These are phyloP conservation scores for Silene uniflora DNA, from an alignment of 148 eudicot genomes.

Conservation along the genomic window DNA sequence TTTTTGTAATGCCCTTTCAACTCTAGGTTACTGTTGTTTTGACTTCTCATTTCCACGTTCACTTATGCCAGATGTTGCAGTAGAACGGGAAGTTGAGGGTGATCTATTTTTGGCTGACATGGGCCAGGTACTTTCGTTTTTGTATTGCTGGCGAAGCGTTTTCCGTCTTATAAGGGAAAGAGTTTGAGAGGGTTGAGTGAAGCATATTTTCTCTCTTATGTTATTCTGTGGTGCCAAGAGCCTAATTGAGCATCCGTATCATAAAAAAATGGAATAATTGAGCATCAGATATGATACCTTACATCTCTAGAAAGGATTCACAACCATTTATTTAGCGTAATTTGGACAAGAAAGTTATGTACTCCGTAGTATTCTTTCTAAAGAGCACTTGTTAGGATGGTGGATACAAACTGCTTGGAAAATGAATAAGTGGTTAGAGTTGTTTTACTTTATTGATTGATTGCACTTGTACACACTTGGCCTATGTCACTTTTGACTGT, in stretches of 20 bases:
- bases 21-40: slow-evolving; percentile 6
- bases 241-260: neutral
- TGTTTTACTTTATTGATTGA: neutral
- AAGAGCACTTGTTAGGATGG: too few relatives aligned
- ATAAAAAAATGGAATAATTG: neutral
- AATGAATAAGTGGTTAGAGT: neutral
- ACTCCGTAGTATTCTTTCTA: too few relatives aligned
- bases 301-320: neutral
- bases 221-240: neutral
- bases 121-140: slow-evolving; percentile 64
- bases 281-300: neutral
- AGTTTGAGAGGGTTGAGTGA: neutral
- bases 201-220: neutral
- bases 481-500: too few relatives aligned
- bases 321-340: neutral
- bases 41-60: slow-evolving; percentile 4
- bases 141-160: neutral
- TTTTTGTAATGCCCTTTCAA: slow-evolving; percentile 1
- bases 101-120: slow-evolving; percentile 87
- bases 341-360: neutral
- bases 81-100: slow-evolving; percentile 90
- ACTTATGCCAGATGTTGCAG: slow-evolving; percentile 54
- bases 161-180: neutral
- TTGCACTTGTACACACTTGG: neutral
- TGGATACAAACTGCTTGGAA: too few relatives aligned